Evolutionary conservation across 2,329 filamentous ascomycete genomes (phyloP).

Genomic region (Talaromyces sp.): DNA sequence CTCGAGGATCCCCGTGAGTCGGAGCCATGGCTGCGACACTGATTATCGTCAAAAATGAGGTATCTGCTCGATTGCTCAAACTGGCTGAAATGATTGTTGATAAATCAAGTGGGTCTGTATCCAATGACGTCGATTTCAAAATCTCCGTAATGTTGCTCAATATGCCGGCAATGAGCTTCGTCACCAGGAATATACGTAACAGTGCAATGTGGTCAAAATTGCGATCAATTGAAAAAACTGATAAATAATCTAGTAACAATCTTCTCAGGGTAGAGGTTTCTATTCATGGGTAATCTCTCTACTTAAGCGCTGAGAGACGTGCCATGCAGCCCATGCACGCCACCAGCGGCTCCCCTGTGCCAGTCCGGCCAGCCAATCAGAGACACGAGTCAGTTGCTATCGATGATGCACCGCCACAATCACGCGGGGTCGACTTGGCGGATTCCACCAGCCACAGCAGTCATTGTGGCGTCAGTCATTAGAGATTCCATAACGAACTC

Average conservation of each 20-base stretch:
- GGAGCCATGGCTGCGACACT: conserved; percentile 15
- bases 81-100: not conserved
- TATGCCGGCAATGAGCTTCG: not conserved
- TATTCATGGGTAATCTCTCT: conserved; percentile 1
- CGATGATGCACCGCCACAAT: conserved; percentile 1
- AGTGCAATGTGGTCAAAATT: not conserved
- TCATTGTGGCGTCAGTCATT: not conserved
- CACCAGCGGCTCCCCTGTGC: conserved; percentile 12
- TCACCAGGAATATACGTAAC: not conserved
- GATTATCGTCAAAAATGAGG: not conserved
- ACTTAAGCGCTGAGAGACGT: not conserved
- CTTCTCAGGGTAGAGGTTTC: not conserved
- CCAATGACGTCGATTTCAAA: conserved; percentile 15
- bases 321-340: conserved; percentile 6
- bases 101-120: conserved; percentile 12
- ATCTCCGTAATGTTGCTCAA: not conserved
- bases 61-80: not conserved
- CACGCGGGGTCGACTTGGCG: not conserved
- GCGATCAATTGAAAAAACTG: not conserved
- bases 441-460: not conserved
- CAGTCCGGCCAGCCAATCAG: conserved; percentile 1
- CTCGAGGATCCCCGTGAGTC: conserved; percentile 33
- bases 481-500: too few species aligned
- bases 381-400: not conserved
- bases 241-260: not conserved